These are phyloP conservation scores for Coprinopsis marcescibilis DNA, from an alignment of 768 basidiomycete genomes.

Conservation along the genomic window DNA sequence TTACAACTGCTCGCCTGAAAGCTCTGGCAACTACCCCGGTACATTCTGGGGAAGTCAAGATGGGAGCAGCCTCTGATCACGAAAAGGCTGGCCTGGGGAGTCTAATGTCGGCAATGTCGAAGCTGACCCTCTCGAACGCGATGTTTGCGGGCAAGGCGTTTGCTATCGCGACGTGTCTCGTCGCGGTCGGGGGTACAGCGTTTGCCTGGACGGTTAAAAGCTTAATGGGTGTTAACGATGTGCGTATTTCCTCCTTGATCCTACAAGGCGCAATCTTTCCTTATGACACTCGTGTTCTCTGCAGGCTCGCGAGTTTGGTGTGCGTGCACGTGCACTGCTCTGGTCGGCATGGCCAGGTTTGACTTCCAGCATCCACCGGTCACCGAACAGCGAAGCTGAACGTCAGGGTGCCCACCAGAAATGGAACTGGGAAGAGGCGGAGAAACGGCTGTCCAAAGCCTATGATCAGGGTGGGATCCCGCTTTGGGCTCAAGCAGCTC, in stretches of 20 bases:
- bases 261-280: neutral
- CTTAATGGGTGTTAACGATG: constrained; percentile 49
- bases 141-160: constrained; percentile 60
- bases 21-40: constrained; percentile 11
- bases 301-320: constrained; percentile 56
- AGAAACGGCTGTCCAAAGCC: constrained; percentile 47
- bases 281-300: neutral
- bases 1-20: constrained; percentile 4
- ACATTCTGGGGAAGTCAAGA: constrained; percentile 12
- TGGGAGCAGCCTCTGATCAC: constrained; percentile 20
- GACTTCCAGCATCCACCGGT: constrained; percentile 46
- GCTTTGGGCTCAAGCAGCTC: constrained; percentile 48
- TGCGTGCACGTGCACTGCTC: constrained; percentile 47
- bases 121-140: constrained; percentile 40
- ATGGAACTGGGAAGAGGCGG: constrained; percentile 51
- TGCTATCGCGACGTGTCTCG: constrained; percentile 56
- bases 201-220: constrained; percentile 46
- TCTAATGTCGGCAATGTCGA: constrained; percentile 31
- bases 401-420: constrained; percentile 19
- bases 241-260: constrained; percentile 26
- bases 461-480: constrained; percentile 56
- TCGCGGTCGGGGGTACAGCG: constrained; percentile 39
- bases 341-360: constrained; percentile 43
- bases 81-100: constrained; percentile 25
- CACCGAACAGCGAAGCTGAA: constrained; percentile 28